A percentile compares a stretch with the other conserved stretches of the same genome.
Conservation (phyloP, 768 basidiomycete species). For the Auriscalpium vulgare region DNA sequence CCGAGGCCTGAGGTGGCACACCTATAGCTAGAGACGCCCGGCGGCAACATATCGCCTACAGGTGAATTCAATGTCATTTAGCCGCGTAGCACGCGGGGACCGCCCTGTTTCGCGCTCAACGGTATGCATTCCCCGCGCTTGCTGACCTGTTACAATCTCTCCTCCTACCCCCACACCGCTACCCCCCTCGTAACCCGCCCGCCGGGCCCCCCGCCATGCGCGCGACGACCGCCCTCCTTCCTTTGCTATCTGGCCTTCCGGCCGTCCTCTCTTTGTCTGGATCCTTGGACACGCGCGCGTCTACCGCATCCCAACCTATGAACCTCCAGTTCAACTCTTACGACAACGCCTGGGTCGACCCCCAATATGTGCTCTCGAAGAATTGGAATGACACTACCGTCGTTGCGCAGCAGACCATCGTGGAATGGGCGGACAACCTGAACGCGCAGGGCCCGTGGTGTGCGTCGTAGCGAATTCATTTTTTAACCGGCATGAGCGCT, state of each 20-base stretch:
- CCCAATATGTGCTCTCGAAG: slow-evolving; percentile 7
- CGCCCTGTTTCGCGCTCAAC: no score
- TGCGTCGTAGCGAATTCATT: background rate
- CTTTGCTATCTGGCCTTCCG: slow-evolving; percentile 1
- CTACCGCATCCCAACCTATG: background rate
- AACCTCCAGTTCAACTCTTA: slow-evolving; percentile 3
- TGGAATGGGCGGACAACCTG: slow-evolving; percentile 14
- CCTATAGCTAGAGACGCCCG: no score
- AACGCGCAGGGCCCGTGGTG: slow-evolving; percentile 13
- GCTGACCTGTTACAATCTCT: no score
- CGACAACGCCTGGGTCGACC: slow-evolving; percentile 10
- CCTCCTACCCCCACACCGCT: no score
- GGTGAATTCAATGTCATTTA: no score
- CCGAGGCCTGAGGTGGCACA: no score
- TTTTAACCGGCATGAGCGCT: background rate
- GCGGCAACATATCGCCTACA: no score
- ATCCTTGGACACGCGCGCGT: background rate
- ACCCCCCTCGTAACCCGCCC: no score
- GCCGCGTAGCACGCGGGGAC: no score
- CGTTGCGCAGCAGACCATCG: slow-evolving; percentile 8
- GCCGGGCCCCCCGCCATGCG: background rate
- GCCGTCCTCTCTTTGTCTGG: slow-evolving; percentile 1
- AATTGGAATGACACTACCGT: slow-evolving; percentile 5
- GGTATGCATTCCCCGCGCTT: no score
- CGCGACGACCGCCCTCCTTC: background rate